Conservation (phyloP, 106 monocot genomes). For the Amphibolis antarctica region DNA sequence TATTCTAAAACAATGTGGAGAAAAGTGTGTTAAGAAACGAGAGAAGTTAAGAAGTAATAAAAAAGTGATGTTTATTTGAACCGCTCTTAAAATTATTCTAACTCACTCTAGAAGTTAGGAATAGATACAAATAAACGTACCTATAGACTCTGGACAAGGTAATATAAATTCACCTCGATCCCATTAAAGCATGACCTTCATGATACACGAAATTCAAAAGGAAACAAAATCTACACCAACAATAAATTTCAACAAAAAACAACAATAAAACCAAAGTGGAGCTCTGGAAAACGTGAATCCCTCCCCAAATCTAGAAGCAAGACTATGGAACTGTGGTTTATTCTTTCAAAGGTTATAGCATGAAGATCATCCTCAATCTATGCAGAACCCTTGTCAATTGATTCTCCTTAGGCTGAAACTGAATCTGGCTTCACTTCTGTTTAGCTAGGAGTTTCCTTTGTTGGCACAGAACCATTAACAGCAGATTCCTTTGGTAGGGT, state of each 20-base stretch:
- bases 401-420: neutral
- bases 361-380: neutral
- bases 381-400: neutral
- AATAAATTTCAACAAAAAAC: slow-evolving; percentile 3
- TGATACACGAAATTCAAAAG: no score
- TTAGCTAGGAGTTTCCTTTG: neutral
- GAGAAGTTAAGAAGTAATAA: no score
- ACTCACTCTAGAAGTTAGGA: no score
- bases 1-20: no score
- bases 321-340: neutral
- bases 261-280: neutral
- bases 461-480: slow-evolving; percentile 1
- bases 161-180: no score
- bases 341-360: neutral
- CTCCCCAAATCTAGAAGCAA: neutral
- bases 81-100: no score
- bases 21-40: no score
- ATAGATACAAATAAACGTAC: no score
- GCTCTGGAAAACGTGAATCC: neutral
- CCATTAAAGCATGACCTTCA: no score
- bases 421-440: slow-evolving; percentile 4
- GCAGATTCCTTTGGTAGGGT: neutral
- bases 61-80: no score
- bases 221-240: no score
- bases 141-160: no score